Conservation (phyloP, 2,329 filamentous ascomycete species). For the Fusarium sp. region DNA sequence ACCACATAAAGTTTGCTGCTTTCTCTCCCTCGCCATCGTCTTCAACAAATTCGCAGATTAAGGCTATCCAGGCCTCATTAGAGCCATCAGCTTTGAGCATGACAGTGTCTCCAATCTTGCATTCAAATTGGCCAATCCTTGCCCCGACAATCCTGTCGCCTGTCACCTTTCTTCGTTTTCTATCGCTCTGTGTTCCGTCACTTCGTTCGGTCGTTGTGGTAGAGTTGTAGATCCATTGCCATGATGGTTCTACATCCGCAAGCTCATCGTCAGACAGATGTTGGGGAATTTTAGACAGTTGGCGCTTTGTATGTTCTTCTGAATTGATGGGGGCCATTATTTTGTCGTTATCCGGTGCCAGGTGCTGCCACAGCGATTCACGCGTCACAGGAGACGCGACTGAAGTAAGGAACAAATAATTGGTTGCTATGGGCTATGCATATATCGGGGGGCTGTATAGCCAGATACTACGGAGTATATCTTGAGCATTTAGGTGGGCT, state of each 20-base stretch:
- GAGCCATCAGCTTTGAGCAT: constrained; percentile 86
- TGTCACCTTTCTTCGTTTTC: constrained; percentile 48
- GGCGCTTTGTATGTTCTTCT: constrained; percentile 30
- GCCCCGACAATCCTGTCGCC: constrained; percentile 76
- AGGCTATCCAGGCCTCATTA: constrained; percentile 90
- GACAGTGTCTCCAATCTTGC: constrained; percentile 81
- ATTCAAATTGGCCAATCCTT: constrained; percentile 81
- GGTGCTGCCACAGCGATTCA: constrained; percentile 20
- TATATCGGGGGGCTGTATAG: constrained; percentile 24
- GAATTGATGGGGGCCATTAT: constrained; percentile 39
- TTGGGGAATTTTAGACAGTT: not conserved
- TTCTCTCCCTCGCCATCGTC: constrained; percentile 72
- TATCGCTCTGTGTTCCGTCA: constrained; percentile 43
- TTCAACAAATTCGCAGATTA: constrained; percentile 83
- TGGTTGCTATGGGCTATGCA: constrained; percentile 37
- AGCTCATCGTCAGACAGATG: constrained; percentile 91
- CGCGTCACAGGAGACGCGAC: constrained; percentile 46
- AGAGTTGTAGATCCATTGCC: constrained; percentile 78
- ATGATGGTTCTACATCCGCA: constrained; percentile 73
- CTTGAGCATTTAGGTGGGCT: not conserved
- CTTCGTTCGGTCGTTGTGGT: constrained; percentile 42
- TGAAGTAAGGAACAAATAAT: constrained; percentile 17
- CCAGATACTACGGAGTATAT: too few species aligned
- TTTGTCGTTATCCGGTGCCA: constrained; percentile 14
- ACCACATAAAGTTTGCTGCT: constrained; percentile 93